phyloP scores from a whole-genome alignment of 768 basidiomycete genomes.

The Phlegmacium glaucopus region DNA sequence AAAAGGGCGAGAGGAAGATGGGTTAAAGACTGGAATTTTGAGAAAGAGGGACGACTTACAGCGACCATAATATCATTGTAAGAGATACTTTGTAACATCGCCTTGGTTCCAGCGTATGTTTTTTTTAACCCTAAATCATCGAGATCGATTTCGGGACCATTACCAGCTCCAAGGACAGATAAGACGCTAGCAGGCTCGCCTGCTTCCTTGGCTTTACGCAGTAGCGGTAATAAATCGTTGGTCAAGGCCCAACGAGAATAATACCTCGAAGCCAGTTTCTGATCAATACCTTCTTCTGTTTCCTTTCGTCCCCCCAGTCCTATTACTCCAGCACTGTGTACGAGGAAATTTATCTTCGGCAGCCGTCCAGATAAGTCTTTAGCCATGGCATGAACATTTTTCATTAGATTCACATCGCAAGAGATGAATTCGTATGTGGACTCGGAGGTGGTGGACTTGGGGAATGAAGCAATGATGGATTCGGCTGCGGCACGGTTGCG shows the following conservation, averaged over 20 bases:
- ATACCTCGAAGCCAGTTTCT: conserved; percentile 35
- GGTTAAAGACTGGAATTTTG: no score
- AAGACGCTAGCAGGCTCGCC: conserved; percentile 39
- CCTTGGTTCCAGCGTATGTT: conserved; percentile 22
- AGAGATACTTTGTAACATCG: conserved; percentile 20
- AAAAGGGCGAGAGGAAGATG: no score
- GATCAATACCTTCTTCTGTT: conserved; percentile 41
- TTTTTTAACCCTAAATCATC: conserved; percentile 39
- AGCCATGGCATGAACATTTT: conserved; percentile 31
- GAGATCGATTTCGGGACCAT: conserved; percentile 26
- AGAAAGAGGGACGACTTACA: conserved; percentile 12
- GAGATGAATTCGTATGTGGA: conserved; percentile 32
- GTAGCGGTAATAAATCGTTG: conserved; percentile 33
- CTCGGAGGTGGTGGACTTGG: conserved; percentile 8
- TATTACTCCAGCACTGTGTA: conserved; percentile 33
- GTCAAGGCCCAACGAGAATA: conserved; percentile 38
- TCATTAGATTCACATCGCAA: conserved; percentile 40
- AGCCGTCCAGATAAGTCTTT: conserved; percentile 26
- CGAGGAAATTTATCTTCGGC: conserved; percentile 38
- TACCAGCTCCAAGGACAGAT: conserved; percentile 29
- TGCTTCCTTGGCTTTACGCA: conserved; percentile 29
- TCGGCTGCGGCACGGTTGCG: conserved; percentile 37
- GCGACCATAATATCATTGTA: conserved; percentile 39
- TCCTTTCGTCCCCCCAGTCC: conserved; percentile 29
- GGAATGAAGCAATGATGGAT: conserved; percentile 27